phyloP scores from a whole-genome alignment of 257 asterid genomes.

The Solanum acaule region DNA sequence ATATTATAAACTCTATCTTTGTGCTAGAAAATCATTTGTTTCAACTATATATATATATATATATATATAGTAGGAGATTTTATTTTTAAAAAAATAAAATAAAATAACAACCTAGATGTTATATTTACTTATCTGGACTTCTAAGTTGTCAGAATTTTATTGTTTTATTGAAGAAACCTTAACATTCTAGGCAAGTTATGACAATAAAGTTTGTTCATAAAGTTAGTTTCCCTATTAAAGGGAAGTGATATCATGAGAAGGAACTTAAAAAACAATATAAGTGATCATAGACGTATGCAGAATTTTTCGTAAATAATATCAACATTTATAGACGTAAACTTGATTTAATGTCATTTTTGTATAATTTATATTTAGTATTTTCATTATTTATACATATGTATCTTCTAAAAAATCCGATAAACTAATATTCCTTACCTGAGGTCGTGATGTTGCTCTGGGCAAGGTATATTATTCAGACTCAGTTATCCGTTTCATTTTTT shows the following conservation, averaged over 20 bases:
- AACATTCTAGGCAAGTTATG: background rate
- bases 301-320: too few species aligned
- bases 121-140: background rate
- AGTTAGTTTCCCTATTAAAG: background rate
- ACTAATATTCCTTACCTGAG: background rate
- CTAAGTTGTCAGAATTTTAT: background rate
- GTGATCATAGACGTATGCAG: background rate
- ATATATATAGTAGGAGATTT: background rate
- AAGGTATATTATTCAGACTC: background rate
- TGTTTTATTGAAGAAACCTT: background rate
- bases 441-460: background rate
- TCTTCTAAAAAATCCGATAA: background rate
- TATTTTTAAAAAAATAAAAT: too few species aligned
- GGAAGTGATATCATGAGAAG: background rate
- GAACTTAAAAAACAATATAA: background rate
- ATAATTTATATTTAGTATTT: too few species aligned
- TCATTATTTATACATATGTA: too few species aligned
- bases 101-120: background rate
- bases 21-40: background rate
- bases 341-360: too few species aligned
- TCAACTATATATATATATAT: background rate
- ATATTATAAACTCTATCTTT: background rate
- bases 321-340: too few species aligned
- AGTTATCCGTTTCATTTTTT: background rate
- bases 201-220: background rate